Evolutionary conservation across 106 monocot genomes (phyloP).

Genomic region (Chionographis japonica): DNA sequence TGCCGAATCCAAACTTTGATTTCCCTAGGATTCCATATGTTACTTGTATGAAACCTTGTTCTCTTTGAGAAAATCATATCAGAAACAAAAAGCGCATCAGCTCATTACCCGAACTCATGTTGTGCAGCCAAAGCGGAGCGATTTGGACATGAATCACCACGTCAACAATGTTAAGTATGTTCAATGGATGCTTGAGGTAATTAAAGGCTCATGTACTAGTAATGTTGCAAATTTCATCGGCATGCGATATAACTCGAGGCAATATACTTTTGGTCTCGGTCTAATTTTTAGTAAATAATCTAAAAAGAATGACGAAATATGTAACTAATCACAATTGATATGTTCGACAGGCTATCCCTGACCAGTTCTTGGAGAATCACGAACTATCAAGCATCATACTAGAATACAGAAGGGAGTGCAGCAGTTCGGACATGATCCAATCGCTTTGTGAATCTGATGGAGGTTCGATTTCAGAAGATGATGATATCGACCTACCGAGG

Average conservation of each 20-base stretch:
- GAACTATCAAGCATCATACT: constrained; percentile 36
- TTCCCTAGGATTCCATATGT: no score
- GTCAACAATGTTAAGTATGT: constrained; percentile 66
- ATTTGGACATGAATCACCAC: constrained; percentile 57
- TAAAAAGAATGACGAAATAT: no score
- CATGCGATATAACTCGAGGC: no score
- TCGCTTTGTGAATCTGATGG: constrained; percentile 49
- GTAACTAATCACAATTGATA: not conserved
- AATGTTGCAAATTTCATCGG: no score
- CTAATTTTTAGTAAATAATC: not conserved
- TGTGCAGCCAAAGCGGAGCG: constrained; percentile 48
- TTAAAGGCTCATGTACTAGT: no score
- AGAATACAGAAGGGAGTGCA: constrained; percentile 44
- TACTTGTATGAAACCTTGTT: no score
- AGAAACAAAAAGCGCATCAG: no score
- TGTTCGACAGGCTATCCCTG: constrained; percentile 36
- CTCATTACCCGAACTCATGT: not conserved
- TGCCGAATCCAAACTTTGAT: no score
- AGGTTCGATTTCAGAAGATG: constrained; percentile 4
- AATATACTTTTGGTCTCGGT: no score
- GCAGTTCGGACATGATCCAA: constrained; percentile 31
- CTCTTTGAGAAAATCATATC: no score
- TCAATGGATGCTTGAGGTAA: constrained; percentile 58
- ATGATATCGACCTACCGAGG: constrained; percentile 12
- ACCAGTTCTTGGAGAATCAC: constrained; percentile 26